Base-by-base conservation (phyloP, 371 early-diverging fungal species). In the Gilbertella persicaria region DNA sequence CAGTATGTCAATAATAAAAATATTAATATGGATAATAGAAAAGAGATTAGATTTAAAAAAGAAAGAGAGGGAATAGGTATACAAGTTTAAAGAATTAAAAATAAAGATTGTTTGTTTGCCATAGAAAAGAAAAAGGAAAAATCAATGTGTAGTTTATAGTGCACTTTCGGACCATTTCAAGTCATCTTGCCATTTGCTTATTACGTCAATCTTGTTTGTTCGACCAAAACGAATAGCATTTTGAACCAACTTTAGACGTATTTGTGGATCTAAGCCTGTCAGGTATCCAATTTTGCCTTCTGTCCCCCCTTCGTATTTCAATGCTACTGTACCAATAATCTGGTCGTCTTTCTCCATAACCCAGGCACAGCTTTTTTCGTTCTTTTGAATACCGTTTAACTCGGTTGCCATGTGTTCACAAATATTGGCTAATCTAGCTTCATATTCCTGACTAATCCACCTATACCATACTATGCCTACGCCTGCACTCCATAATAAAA, bases 151-250 rank as follows among this genome's bases (percentile, higher is more conserved):
- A 45, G 44, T 59, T 61, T 41, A 73, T 25, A 66, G 43, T 19
- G 45, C 17, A 52, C 58, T 47, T 47, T 61, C 64, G 59, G 62
- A 51, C 59, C 56, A 62, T 61, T 59, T 62, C 53, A 51, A 46
- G 47, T 55, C 50, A 41, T 53, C 21, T 35, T 51, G 24, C 65
- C 62, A 53, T 64, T 70, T 67, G 43, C 67, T 66, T 46, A 75
- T 58, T 19, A 75, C 76, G 25, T 60, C 43, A 47, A 75, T 69
- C 29, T 65, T 58, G 43, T 69, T 59, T 37, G 63, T 44, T 63
- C 62, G 65, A 60, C 72, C 76, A 55, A 69, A 71, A 48, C 56
- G 55, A 41, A 75, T 65, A 25, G 64, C 72, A 46, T 50, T 65
- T 48, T 65, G 58, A 42, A 75, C 66, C 39, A 75, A 37, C n/a